Evolutionary conservation across 2,329 filamentous ascomycete species (phyloP).

Genomic region (Colletotrichum eremochloae): DNA sequence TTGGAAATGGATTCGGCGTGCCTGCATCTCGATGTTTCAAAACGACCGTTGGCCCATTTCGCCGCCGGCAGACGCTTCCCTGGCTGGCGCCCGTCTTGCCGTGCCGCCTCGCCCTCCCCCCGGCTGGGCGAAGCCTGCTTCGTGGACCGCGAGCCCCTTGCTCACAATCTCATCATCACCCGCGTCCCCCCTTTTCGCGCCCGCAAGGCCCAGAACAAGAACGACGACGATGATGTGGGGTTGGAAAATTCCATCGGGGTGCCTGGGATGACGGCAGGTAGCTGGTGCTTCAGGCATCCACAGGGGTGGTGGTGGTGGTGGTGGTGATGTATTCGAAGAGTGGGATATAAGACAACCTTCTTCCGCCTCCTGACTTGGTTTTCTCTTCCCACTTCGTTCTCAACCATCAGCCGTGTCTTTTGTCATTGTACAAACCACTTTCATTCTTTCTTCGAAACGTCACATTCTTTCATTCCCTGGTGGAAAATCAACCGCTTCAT

Average conservation of each 20-base stretch:
- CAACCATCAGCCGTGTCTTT: slow-evolving; percentile 34
- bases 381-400: slow-evolving; percentile 10
- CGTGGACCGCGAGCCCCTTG: slow-evolving; percentile 3
- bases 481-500: slow-evolving; percentile 34
- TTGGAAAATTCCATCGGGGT: not conserved
- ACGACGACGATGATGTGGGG: slow-evolving; percentile 7
- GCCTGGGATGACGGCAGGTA: slow-evolving; percentile 2
- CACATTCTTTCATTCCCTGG: slow-evolving; percentile 38
- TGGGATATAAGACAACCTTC: slow-evolving; percentile 31
- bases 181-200: slow-evolving; percentile 25
- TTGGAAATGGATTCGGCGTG: slow-evolving; percentile 11
- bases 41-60: slow-evolving; percentile 20
- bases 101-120: not conserved
- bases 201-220: slow-evolving; percentile 14
- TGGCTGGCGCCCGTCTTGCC: not conserved
- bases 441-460: slow-evolving; percentile 33
- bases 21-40: slow-evolving; percentile 23
- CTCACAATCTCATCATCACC: not conserved
- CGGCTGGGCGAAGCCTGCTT: not conserved
- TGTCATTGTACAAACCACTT: slow-evolving; percentile 38
- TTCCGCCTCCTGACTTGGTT: not conserved
- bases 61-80: not conserved
- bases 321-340: not conserved
- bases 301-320: too few relatives aligned
- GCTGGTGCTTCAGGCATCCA: not conserved